A percentile compares a stretch with the other conserved stretches of the same genome.
Evolutionary conservation across 2,329 filamentous ascomycete genomes (phyloP).

Genomic region (Lasiodiplodia citricola): DNA sequence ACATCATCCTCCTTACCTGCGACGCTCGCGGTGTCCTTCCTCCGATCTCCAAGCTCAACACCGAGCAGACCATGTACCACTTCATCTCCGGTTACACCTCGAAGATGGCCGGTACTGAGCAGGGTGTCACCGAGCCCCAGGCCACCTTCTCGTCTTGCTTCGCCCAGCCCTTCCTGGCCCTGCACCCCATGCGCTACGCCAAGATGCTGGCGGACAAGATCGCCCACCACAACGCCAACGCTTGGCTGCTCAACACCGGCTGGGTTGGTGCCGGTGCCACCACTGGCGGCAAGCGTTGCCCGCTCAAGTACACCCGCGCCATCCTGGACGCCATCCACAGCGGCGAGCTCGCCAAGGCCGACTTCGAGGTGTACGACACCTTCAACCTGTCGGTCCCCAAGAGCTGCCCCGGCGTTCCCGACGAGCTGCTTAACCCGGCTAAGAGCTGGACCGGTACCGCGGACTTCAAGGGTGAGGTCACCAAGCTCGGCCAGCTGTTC

Average conservation of each 20-base stretch:
- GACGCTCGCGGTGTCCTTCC: conserved; percentile 96
- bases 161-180: conserved; percentile 96
- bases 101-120: conserved; percentile 99
- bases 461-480: conserved; percentile 85
- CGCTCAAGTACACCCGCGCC: conserved; percentile 96
- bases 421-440: conserved; percentile 92
- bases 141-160: conserved; percentile 99
- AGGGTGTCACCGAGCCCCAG: conserved; percentile 94
- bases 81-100: conserved; percentile 99
- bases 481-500: conserved; percentile 88
- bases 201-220: conserved; percentile 99
- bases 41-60: conserved; percentile 95
- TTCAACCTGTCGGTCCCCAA: conserved; percentile 98
- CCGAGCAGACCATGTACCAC: conserved; percentile 99
- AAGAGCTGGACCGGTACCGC: conserved; percentile 87
- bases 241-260: conserved; percentile 97
- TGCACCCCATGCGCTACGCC: conserved; percentile 99
- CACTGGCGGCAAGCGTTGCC: conserved; percentile 95
- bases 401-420: conserved; percentile 84
- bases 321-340: conserved; percentile 98
- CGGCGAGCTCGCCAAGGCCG: conserved; percentile 88
- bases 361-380: conserved; percentile 93
- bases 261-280: conserved; percentile 93
- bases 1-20: conserved; percentile 98
- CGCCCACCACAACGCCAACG: conserved; percentile 89